Conservation (phyloP, 1,284 basidiomycete genomes). For the Tremellales sp. region DNA sequence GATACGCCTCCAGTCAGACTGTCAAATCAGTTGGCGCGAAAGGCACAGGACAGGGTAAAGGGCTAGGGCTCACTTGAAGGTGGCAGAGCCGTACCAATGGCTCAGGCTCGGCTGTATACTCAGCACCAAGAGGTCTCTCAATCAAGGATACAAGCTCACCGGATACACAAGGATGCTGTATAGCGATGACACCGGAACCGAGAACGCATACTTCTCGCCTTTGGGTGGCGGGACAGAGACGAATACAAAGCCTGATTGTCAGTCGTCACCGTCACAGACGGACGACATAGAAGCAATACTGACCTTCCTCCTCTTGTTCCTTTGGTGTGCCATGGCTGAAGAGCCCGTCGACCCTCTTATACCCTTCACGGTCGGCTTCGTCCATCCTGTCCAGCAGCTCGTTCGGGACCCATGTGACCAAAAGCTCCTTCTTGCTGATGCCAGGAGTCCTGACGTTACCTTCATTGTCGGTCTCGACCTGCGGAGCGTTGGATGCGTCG, state of each 20-base stretch:
- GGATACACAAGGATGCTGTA: constrained; percentile 85
- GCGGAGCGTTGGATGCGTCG: constrained; percentile 54
- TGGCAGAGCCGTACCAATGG: constrained; percentile 48
- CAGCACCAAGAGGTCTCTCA: background rate
- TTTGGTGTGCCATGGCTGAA: constrained; percentile 3
- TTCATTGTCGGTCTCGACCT: constrained; percentile 5
- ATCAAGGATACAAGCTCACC: constrained; percentile 36
- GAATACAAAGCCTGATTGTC: constrained; percentile 40
- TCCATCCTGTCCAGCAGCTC: constrained; percentile 42
- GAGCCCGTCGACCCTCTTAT: constrained; percentile 30
- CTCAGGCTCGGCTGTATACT: constrained; percentile 39
- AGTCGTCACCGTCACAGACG: background rate
- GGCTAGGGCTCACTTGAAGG: constrained; percentile 41
- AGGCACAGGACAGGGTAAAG: constrained; percentile 58
- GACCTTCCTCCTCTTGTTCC: constrained; percentile 40
- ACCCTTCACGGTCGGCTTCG: constrained; percentile 38
- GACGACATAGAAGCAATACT: too few species aligned
- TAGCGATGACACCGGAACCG: constrained; percentile 78
- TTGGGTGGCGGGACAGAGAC: constrained; percentile 48
- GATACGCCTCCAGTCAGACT: constrained; percentile 87
- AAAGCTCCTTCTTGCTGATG: constrained; percentile 23
- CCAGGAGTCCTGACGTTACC: constrained; percentile 2
- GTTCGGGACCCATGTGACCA: constrained; percentile 46
- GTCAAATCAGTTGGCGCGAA: constrained; percentile 59
- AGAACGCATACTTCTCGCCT: constrained; percentile 90